phyloP scores from a whole-genome alignment of 129 eudicot species.

The Centella asiatica region DNA sequence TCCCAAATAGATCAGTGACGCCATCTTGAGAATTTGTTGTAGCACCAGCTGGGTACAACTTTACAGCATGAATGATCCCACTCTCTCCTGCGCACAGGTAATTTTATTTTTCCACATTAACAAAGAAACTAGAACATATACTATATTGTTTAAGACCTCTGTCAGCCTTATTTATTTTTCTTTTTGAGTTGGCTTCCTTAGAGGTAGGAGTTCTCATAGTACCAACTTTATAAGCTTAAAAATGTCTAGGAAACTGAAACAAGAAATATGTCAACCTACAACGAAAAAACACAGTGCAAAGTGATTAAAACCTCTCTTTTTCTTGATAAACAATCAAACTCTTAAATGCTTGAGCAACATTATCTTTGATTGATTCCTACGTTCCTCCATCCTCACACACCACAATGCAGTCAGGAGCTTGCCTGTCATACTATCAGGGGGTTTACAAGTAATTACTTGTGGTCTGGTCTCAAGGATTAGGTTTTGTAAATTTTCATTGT shows the following conservation, averaged over 20 bases:
- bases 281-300: background rate
- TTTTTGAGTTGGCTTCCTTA: background rate
- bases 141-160: background rate
- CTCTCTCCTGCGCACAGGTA: conserved; percentile 61
- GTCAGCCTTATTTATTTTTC: background rate
- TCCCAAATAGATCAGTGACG: conserved; percentile 92
- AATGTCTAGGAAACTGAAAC: background rate
- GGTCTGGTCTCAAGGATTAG: background rate
- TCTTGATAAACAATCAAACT: background rate
- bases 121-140: background rate
- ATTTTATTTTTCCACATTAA: conserved; percentile 5
- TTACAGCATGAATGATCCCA: conserved; percentile 80
- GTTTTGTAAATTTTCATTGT: background rate
- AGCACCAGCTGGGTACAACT: conserved; percentile 98
- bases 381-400: background rate
- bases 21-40: conserved; percentile 99
- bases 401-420: background rate
- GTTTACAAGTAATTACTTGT: background rate
- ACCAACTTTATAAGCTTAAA: background rate
- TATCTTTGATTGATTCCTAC: too few relatives aligned
- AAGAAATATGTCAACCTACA: background rate
- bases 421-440: too few relatives aligned
- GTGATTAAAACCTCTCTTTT: background rate
- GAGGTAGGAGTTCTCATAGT: background rate
- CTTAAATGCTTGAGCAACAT: background rate